Evolutionary conservation across 257 asterid species (phyloP), one percentile per base, ranked within the genome.

Genomic region (Orobanche coerulescens): DNA sequence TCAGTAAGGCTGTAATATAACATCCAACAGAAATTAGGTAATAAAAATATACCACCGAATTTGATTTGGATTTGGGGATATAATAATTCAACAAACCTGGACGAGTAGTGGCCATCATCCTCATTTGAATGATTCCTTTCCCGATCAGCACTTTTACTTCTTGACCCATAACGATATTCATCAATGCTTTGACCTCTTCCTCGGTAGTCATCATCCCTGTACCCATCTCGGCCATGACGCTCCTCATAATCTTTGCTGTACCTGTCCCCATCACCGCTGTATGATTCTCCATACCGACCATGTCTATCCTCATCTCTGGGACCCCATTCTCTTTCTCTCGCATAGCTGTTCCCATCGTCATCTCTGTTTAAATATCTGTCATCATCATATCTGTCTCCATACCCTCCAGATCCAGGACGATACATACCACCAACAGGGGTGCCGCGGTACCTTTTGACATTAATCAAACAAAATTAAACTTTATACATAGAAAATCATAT

Each of bases 131-230:
- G 75, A 54, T 75, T 81, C 52, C 77, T 72, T 57, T 86, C 89
- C 59, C 64, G 78, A 51, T 84, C 98, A 67, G 82, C 82, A 78
- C 96, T 88, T 77, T 83, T 84, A 75, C 98, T 79, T 80, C 95
- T 86, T 66, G 95, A 75, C 12, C 82, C 95, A 81, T 79, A 72
- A 51, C 77, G 78, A 73, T 82, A 69, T 42, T 75, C 84, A 79
- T 87, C 88, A 39, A 36, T 28, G 51, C 69, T 81, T 54, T 39
- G 85, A 72, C 89, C 73, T 72, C 90, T 80, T 71, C 94, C 92
- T 26, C 76, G 77, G 72, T 75, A 76, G 62, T 83, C 95, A 65
- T 87, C 90, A 69, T 87, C 87, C 77, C 77, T 81, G 58, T 74
- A 78, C 52, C 88, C 82, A 75, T 84, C 85, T 71, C 79, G 76